Evolutionary conservation across 768 basidiomycete genomes (phyloP).

Genomic region (Suillus plorans): DNA sequence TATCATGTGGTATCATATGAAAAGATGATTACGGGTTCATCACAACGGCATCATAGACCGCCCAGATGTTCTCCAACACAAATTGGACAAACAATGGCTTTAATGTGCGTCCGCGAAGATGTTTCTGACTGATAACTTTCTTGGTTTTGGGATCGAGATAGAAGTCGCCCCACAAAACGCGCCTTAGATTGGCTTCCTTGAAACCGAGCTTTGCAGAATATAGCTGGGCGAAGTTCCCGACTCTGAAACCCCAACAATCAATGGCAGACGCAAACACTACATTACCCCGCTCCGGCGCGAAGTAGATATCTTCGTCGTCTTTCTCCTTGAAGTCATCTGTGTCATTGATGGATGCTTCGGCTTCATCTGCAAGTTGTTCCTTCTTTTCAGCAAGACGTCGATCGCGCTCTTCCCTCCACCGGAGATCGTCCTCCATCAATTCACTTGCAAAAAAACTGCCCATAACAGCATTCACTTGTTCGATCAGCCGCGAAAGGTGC

Average conservation of each 20-base stretch:
- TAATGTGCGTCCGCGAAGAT: conserved; percentile 79
- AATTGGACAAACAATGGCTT: conserved; percentile 98
- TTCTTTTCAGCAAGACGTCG: conserved; percentile 75
- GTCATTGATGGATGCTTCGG: conserved; percentile 58
- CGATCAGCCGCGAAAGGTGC: conserved; percentile 89
- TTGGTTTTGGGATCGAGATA: conserved; percentile 97
- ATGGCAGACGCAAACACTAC: conserved; percentile 96
- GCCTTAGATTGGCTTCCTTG: conserved; percentile 80
- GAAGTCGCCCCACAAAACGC: conserved; percentile 96
- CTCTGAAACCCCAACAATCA: conserved; percentile 96
- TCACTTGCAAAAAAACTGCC: conserved; percentile 94
- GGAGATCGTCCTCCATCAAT: conserved; percentile 93
- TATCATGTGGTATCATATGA: conserved; percentile 6
- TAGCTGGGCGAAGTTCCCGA: conserved; percentile 90
- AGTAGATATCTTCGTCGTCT: conserved; percentile 97
- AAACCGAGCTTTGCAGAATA: conserved; percentile 90
- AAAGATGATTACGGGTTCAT: conserved; percentile 67
- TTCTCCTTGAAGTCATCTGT: conserved; percentile 83
- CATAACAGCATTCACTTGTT: conserved; percentile 98
- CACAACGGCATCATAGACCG: conserved; percentile 88
- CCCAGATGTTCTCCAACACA: conserved; percentile 96
- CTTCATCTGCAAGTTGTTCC: conserved; percentile 64
- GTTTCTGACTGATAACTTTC: conserved; percentile 86
- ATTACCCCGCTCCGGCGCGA: conserved; percentile 93
- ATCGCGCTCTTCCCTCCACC: conserved; percentile 93